phyloP scores from a whole-genome alignment of 2,329 filamentous ascomycete species.

The Calonectria hawksworthii region DNA sequence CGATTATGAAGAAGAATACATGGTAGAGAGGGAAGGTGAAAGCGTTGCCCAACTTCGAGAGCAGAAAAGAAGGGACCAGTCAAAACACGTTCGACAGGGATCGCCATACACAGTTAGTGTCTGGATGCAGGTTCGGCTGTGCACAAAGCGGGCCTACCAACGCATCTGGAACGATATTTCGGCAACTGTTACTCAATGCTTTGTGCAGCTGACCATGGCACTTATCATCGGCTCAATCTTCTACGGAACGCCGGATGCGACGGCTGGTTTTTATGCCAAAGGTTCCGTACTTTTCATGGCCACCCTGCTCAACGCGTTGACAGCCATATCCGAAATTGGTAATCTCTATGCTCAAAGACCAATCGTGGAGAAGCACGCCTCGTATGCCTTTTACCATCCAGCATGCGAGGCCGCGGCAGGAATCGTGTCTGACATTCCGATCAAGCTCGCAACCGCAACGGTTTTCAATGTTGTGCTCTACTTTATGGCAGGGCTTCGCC shows the following conservation, averaged over 20 bases:
- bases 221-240: slow-evolving; percentile 75
- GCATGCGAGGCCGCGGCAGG: slow-evolving; percentile 67
- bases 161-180: slow-evolving; percentile 66
- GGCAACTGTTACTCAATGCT: slow-evolving; percentile 60
- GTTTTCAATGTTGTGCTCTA: slow-evolving; percentile 71
- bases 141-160: slow-evolving; percentile 65
- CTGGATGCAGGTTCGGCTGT: slow-evolving; percentile 66
- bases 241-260: slow-evolving; percentile 64
- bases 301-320: slow-evolving; percentile 70
- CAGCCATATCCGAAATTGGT: slow-evolving; percentile 68
- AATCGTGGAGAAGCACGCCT: slow-evolving; percentile 64
- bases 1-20: slow-evolving; percentile 61
- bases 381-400: slow-evolving; percentile 66
- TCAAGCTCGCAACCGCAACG: slow-evolving; percentile 66
- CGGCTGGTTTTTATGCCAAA: slow-evolving; percentile 66
- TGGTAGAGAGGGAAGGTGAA: slow-evolving; percentile 55
- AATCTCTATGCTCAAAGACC: slow-evolving; percentile 60
- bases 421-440: slow-evolving; percentile 68
- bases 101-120: slow-evolving; percentile 72
- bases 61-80: slow-evolving; percentile 64
- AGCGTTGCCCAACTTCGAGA: slow-evolving; percentile 58
- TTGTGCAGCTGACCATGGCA: slow-evolving; percentile 67
- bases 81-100: slow-evolving; percentile 65
- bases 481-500: slow-evolving; percentile 66
- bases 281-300: slow-evolving; percentile 73